Conservation (phyloP, 345 rosid species). For the Euphorbia peplus region DNA sequence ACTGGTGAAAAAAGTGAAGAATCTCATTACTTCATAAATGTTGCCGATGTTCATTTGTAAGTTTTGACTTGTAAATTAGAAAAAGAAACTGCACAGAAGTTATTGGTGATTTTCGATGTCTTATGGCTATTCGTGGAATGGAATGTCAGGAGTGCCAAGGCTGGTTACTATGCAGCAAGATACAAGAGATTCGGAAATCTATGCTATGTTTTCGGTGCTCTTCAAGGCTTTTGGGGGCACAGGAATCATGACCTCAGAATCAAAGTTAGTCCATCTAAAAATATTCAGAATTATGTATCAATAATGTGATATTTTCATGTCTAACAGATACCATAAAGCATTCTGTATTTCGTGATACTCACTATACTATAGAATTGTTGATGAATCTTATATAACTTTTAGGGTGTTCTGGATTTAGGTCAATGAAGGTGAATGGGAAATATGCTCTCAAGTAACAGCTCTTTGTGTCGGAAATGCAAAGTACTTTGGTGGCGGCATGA, state of each 20-base stretch:
- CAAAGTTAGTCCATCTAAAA: conserved; percentile 42
- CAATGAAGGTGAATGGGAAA: conserved; percentile 82
- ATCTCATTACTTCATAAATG: conserved; percentile 78
- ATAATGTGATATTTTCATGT: background rate
- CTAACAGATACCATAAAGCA: background rate
- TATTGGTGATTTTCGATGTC: conserved; percentile 17
- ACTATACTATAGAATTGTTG: background rate
- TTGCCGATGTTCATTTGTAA: conserved; percentile 97
- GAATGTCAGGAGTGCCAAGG: conserved; percentile 94
- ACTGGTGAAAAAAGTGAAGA: conserved; percentile 46
- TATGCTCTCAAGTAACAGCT: conserved; percentile 72
- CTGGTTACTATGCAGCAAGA: conserved; percentile 86
- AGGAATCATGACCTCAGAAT: conserved; percentile 69
- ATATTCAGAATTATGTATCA: background rate
- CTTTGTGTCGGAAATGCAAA: conserved; percentile 92
- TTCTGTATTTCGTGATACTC: conserved; percentile 1
- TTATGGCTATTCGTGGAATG: conserved; percentile 20
- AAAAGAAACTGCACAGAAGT: conserved; percentile 3
- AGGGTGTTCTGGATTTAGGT: conserved; percentile 39
- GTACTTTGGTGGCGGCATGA: conserved; percentile 98
- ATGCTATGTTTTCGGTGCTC: conserved; percentile 82
- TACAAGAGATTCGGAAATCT: conserved; percentile 84
- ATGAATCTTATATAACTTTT: conserved; percentile 7
- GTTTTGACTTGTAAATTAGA: conserved; percentile 28
- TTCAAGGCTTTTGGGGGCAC: conserved; percentile 88